Percentiles rank a stretch among this genome's conserved stretches.
These are phyloP conservation scores for Ophiostoma quercus DNA, from an alignment of 2,329 filamentous ascomycete genomes.

Conservation along the genomic window DNA sequence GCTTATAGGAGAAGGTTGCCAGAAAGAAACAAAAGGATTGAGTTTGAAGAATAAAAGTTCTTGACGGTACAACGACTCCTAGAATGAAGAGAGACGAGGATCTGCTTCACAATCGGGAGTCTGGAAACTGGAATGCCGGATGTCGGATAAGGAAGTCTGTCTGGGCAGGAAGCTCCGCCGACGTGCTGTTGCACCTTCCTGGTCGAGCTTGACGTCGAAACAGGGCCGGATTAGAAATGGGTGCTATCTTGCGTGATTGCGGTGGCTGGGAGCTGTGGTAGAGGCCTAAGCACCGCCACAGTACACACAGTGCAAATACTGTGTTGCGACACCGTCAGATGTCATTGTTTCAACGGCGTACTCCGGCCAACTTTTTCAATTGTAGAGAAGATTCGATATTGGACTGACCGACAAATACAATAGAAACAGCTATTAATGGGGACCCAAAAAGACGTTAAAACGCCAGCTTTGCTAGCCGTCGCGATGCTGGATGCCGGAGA, in stretches of 20 bases:
- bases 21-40: neutral
- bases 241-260: constrained; percentile 3
- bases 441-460: no score
- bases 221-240: constrained; percentile 21
- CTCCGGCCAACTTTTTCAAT: neutral
- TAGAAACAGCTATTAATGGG: no score
- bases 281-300: constrained; percentile 12
- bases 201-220: constrained; percentile 22
- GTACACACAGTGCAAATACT: neutral
- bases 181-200: constrained; percentile 22
- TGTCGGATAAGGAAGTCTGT: neutral
- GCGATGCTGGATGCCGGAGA: neutral
- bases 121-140: neutral
- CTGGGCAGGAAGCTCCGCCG: neutral
- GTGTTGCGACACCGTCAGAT: neutral
- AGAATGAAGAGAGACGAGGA: neutral
- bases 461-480: neutral
- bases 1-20: neutral
- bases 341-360: neutral
- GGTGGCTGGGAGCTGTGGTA: neutral
- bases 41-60: neutral
- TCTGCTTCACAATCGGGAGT: neutral
- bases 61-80: neutral
- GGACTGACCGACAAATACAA: no score
- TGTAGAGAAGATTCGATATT: neutral